phyloP scores from a whole-genome alignment of 768 basidiomycete species.

The Heimioporus sp. region DNA sequence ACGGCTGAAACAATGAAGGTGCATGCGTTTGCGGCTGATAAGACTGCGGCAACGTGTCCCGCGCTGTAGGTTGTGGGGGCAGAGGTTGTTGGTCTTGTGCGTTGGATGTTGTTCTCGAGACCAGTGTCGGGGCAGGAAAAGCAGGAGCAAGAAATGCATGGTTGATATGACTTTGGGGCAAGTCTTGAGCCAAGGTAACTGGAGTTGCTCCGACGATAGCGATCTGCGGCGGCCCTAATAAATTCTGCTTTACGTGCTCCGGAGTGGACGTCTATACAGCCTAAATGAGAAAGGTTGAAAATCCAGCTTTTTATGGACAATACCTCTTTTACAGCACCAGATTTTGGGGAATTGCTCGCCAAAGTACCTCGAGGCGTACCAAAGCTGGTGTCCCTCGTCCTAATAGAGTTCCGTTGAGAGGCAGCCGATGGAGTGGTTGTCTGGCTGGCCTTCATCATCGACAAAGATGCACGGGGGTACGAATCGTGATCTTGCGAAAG shows the following conservation, averaged over 20 bases:
- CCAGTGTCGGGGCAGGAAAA: slow-evolving; percentile 25
- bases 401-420: slow-evolving; percentile 27
- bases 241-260: slow-evolving; percentile 15
- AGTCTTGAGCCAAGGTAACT: slow-evolving; percentile 11
- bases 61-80: slow-evolving; percentile 11
- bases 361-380: slow-evolving; percentile 23
- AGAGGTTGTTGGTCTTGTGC: slow-evolving; percentile 20
- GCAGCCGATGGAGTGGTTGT: slow-evolving; percentile 17
- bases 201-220: slow-evolving; percentile 32
- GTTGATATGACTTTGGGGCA: slow-evolving; percentile 25
- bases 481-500: slow-evolving; percentile 29
- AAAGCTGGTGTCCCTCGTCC: slow-evolving; percentile 13
- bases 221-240: slow-evolving; percentile 27
- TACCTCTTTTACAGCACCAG: slow-evolving; percentile 26
- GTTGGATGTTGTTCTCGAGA: slow-evolving; percentile 22
- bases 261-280: slow-evolving; percentile 17
- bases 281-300: slow-evolving; percentile 9
- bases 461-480: slow-evolving; percentile 23
- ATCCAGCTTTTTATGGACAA: background rate
- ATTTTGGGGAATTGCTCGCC: slow-evolving; percentile 21
- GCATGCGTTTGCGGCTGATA: slow-evolving; percentile 19
- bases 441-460: slow-evolving; percentile 28
- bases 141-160: slow-evolving; percentile 25
- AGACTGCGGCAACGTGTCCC: slow-evolving; percentile 4
- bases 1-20: slow-evolving; percentile 25